Evolutionary conservation across 371 early-diverging fungal species (phyloP), one percentile per base, ranked within the genome.

Genomic region (Rhizopus arrhizus): DNA sequence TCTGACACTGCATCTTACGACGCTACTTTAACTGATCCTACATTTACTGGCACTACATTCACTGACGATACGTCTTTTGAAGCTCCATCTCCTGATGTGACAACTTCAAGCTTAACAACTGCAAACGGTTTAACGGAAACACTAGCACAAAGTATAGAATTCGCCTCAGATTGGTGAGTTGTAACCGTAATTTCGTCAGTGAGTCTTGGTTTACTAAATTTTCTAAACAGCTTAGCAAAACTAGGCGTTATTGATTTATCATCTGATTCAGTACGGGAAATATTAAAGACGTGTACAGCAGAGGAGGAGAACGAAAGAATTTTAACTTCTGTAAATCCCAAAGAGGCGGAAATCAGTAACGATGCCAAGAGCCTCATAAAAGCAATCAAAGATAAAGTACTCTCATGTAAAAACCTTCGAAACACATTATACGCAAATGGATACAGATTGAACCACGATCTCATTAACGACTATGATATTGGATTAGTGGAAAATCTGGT

Each of bases 91-190:
- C 28, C 32, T 11, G 9, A 49, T 49, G 49, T 31, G 49, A 49
- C 28, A 43, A 43, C 45, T 16, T 43, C 45, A n/a, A 16, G 16
- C 45, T 43, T 31, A 32, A 31, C 36, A 36, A 36, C 36, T 36
- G 10, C 36, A 36, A 36, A 36, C 36, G 36, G 10, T 36, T 36
- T 42, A 29, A 43, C 41, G 16, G 52, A 43, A 59, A 16, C 53
- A 51, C 46, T 59, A 41, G 33, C 34, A 34, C 59, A 59, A 59
- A 22, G 45, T 13, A n/a, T 15, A 7, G 33, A 59, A 10, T 42
- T 59, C 34, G 59, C 53, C 32, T 59, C 59, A 3, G 43, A 59
- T 34, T 11, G 33, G 59, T 59, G 52, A 59, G 52, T 59, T 28
- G 36, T 28, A 49, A 57, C 38, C 40, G 29, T 48, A 57, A 57